Base-by-base conservation (phyloP, 768 basidiomycete genomes). In the Pulveroboletus sp. region DNA sequence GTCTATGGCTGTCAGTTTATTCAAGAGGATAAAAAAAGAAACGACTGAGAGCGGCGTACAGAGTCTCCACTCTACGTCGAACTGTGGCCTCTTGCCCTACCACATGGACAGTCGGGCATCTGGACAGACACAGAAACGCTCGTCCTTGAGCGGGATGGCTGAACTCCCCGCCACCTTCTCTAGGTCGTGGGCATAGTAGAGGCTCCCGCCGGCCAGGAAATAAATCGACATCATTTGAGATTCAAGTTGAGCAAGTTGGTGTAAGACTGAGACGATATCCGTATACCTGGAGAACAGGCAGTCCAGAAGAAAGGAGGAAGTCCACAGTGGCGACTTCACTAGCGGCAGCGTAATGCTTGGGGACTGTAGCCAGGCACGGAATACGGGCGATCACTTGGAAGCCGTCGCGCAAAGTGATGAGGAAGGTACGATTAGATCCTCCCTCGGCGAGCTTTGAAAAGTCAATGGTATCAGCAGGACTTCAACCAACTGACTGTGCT, bases 371-470 rank as follows among this genome's bases (percentile, higher is more conserved):
- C 0, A 23, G 49, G 12, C 45, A 50, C 17, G 43, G 49, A 19
- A 45, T 45, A 50, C 17, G 43, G 43, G 24, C 37, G 39, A 50
- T 55, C 53, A 62, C 45, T 36, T 45, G 41, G 49, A 62, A 60
- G 44, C 51, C 61, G 40, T 24, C 35, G 34, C 36, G 50, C 57
- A 69, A 45, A 34, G 62, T 63, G 51, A 69, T 57, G 46, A 68
- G 58, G 49, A 69, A 69, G 38, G 56, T 58, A 39, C 63, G 64
- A 47, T 68, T 68, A 34, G 65, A 63, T 6, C 67, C 58, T 30
- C 54, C 60, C 67, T 79, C 78, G 43, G 65, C 74, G 30, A 79
- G 74, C 56, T 76, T 79, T 49, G 2, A 6, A 0, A 76, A 31
- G 52, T 24, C 41, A 58, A 61, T 62, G 61, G 78, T 50, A 62